Conservation (phyloP, 768 basidiomycete species). For the Cubamyces lactineus region DNA sequence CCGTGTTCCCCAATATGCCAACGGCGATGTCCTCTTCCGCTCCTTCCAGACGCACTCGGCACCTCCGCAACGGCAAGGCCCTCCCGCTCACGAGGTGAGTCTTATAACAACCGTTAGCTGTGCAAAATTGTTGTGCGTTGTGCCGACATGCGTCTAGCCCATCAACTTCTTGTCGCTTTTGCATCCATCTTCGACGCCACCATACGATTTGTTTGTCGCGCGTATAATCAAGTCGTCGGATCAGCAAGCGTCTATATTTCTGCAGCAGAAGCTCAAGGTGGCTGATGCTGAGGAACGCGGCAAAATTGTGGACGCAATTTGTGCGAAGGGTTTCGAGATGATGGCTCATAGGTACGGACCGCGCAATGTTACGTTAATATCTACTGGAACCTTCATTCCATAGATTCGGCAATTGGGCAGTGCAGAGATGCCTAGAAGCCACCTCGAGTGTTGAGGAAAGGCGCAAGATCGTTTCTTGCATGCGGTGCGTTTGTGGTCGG, state of each 20-base stretch:
- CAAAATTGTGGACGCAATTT: conserved; percentile 88
- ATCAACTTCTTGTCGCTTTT: conserved; percentile 88
- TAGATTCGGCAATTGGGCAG: conserved; percentile 93
- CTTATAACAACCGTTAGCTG: neutral
- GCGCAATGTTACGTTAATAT: no score
- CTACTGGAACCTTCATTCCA: neutral
- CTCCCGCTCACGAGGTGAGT: conserved; percentile 57
- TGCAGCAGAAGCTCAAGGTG: conserved; percentile 89
- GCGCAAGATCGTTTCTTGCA: conserved; percentile 81
- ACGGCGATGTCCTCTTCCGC: conserved; percentile 24
- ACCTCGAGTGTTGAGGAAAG: conserved; percentile 75
- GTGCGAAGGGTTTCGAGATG: conserved; percentile 85
- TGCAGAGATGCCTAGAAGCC: conserved; percentile 84
- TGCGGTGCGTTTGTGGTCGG: conserved; percentile 57
- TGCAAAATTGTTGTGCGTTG: no score
- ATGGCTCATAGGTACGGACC: conserved; percentile 77
- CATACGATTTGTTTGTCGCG: conserved; percentile 78
- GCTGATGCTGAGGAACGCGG: conserved; percentile 75
- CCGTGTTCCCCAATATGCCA: conserved; percentile 2
- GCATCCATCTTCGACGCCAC: conserved; percentile 83
- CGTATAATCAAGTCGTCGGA: conserved; percentile 90
- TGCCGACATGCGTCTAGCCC: conserved; percentile 49
- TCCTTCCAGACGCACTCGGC: conserved; percentile 27
- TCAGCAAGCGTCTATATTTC: conserved; percentile 88
- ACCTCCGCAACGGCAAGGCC: conserved; percentile 23